Conservation (phyloP, 192 early-diverging fungal species). For the Glomus cerebriforme region DNA sequence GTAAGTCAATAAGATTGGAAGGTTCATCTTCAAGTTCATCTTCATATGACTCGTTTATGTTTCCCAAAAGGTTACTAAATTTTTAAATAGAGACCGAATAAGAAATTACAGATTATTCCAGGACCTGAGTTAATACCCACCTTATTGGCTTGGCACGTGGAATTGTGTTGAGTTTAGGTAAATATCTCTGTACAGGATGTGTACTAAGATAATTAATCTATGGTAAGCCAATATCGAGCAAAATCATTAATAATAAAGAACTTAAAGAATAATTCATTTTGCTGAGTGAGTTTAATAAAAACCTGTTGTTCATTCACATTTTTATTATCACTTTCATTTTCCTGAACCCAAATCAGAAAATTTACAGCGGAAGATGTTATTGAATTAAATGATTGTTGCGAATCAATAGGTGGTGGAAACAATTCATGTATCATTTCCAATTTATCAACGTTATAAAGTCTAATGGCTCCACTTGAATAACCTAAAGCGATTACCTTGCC, state of each 20-base stretch:
- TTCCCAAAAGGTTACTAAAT: constrained; percentile 21
- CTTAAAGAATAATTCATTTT: not conserved
- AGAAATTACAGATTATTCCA: not conserved
- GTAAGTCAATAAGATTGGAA: constrained; percentile 22
- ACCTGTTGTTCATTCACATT: not conserved
- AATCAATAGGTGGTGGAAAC: constrained; percentile 3
- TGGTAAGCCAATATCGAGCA: not conserved
- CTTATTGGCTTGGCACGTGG: constrained; percentile 24
- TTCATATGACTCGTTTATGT: not conserved
- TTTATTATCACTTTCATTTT: not conserved
- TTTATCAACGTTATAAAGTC: constrained; percentile 33
- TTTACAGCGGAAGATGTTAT: constrained; percentile 13
- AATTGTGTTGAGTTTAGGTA: constrained; percentile 23
- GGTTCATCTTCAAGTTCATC: constrained; percentile 24
- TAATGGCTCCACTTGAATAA: constrained; percentile 29
- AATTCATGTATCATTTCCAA: constrained; percentile 33
- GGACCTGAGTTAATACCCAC: not conserved
- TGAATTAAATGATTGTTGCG: not conserved
- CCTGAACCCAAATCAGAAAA: constrained; percentile 31
- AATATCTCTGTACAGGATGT: constrained; percentile 22
- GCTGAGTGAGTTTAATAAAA: not conserved
- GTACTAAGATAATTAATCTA: not conserved
- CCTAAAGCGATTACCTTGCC: constrained; percentile 35
- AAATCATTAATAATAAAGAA: not conserved
- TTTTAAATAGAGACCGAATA: not conserved